Percentiles rank a stretch among this genome's conserved stretches.
phyloP scores from a whole-genome alignment of 169 alveolate genomes.

The Babesia gibsoni region DNA sequence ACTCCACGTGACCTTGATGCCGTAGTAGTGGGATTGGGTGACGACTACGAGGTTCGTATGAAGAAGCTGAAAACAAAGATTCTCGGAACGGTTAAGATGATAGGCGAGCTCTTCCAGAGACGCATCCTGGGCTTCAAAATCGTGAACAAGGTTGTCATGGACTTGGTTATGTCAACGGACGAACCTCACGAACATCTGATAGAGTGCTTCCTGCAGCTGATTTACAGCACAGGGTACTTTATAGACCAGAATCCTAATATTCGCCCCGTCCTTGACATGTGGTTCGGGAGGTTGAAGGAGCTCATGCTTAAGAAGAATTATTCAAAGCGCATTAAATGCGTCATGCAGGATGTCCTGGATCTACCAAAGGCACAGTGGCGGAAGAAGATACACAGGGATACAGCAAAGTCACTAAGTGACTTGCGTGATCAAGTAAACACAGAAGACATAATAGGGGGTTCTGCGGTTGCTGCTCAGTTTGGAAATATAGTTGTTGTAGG shows the following conservation, averaged over 20 bases:
- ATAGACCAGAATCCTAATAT: constrained; percentile 83
- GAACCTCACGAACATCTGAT: constrained; percentile 88
- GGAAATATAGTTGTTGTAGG: constrained; percentile 89
- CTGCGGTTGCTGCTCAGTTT: constrained; percentile 87
- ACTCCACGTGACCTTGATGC: constrained; percentile 72
- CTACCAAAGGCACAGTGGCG: constrained; percentile 88
- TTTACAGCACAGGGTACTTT: constrained; percentile 85
- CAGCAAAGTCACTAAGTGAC: constrained; percentile 87
- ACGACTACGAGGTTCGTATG: constrained; percentile 44
- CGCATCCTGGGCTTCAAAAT: constrained; percentile 82
- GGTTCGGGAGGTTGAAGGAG: constrained; percentile 89
- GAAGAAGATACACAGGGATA: constrained; percentile 84
- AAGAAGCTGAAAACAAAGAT: constrained; percentile 79
- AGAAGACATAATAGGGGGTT: constrained; percentile 88
- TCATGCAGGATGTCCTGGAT: constrained; percentile 86
- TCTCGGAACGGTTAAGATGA: constrained; percentile 85
- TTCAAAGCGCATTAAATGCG: constrained; percentile 85
- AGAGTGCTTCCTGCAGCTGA: constrained; percentile 85
- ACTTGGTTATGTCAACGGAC: constrained; percentile 79
- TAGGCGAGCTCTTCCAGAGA: constrained; percentile 87
- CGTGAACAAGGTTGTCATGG: constrained; percentile 85
- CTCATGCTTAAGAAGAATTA: constrained; percentile 75
- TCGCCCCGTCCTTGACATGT: constrained; percentile 82
- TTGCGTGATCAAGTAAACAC: constrained; percentile 83
- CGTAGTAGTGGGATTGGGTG: constrained; percentile 58